Base-by-base conservation (phyloP, 192 early-diverging fungal species). In the Glomus cerebriforme region DNA sequence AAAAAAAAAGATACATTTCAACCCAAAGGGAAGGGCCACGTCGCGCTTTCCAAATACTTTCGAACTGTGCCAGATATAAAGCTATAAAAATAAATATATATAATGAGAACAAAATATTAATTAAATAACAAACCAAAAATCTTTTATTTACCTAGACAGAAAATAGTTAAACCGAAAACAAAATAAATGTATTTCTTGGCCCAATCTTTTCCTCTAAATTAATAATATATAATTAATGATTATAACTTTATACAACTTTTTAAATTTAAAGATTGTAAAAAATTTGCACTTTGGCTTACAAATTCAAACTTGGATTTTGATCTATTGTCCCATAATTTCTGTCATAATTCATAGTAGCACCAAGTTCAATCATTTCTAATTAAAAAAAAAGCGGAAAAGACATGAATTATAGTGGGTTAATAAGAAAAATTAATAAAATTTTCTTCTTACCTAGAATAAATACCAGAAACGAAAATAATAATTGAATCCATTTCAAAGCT, bases 361-460 rank as follows among this genome's bases (percentile, higher is more conserved):
- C 62, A 64, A 64, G 59, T 26, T 62, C 59, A 62, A 62, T 26
- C 59, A 62, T 62, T 64, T 64, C 62, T 64, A 29, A 29, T 62
- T 17, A 7, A 24, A 3, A 26, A 62, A 32, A 31, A 64, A 64
- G 31, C 15, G 6, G 1, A 29, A 63, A 29, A 29, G 6, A 3
- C 10, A 63, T 63, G 8, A 63, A 29, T 3, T 10, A 29, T 63
- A 63, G 13, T 29, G 59, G n/a, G 59, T 9, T 5, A 62, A 26
- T 26, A 60, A 62, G 10, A 9, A 43, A 0, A 47, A 47, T 13
- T 47, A 13, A 47, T 13, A 13, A 47, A 47, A 47, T 47, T 13
- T 27, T 27, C 62, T 31, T 29, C 24, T 29, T 64, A 64, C 27
- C 29, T 29, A 31, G 62, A 4, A 64, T 64, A 12, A 64, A 64